These are phyloP conservation scores for Acmispon strigosus DNA, from an alignment of 306 rosid genomes.

Conservation along the genomic window DNA sequence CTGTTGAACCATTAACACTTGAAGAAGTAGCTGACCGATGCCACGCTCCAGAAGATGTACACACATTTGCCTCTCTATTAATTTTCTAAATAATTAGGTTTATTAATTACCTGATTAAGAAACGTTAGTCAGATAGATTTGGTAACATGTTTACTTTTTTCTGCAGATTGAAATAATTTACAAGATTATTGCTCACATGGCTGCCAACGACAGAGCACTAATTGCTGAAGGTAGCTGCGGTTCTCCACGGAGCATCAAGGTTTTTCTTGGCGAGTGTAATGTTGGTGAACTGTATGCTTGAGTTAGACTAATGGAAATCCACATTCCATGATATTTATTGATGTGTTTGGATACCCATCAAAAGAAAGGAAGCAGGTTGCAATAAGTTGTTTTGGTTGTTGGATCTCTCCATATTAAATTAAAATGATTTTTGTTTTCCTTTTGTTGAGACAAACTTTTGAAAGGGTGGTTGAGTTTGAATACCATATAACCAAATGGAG, in stretches of 20 bases:
- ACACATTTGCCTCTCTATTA: not conserved
- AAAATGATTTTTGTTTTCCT: not conserved
- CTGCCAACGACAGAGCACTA: conserved; percentile 83
- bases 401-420: conserved; percentile 12
- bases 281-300: conserved; percentile 54
- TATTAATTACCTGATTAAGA: not conserved
- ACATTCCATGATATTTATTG: not conserved
- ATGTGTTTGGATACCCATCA: conserved; percentile 19
- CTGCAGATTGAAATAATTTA: conserved; percentile 76
- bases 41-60: conserved; percentile 72
- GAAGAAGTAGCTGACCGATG: conserved; percentile 38
- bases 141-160: not conserved
- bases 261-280: conserved; percentile 71
- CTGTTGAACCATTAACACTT: conserved; percentile 33
- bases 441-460: not conserved
- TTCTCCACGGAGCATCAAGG: conserved; percentile 76
- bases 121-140: not conserved
- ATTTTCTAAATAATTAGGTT: not conserved
- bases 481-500: not conserved
- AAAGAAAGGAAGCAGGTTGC: conserved; percentile 18
- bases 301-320: conserved; percentile 11
- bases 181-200: conserved; percentile 83
- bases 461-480: conserved; percentile 8
- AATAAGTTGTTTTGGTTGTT: conserved; percentile 24
- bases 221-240: conserved; percentile 89